Evolutionary conservation across 345 rosid species (phyloP).

Genomic region (Cochlearia excelsa): DNA sequence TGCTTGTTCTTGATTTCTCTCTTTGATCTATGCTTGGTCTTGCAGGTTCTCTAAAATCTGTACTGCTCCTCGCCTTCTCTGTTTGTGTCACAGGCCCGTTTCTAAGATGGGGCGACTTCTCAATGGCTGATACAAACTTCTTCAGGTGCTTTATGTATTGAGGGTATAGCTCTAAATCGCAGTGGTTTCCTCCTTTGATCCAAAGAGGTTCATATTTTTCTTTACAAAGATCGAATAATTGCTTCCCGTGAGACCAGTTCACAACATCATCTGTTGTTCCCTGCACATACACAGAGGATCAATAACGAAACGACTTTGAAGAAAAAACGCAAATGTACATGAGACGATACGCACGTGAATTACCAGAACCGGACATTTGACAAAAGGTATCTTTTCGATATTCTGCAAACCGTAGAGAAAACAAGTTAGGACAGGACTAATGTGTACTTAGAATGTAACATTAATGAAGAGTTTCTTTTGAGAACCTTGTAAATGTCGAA

Average conservation of each 20-base stretch:
- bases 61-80: conserved; percentile 58
- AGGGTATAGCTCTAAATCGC: conserved; percentile 78
- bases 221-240: conserved; percentile 75
- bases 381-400: conserved; percentile 72
- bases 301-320: conserved; percentile 1
- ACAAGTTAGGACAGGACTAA: no score
- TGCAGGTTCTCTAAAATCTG: conserved; percentile 57
- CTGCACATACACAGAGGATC: conserved; percentile 39
- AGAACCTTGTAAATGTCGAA: conserved; percentile 87
- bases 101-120: conserved; percentile 46
- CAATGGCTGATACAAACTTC: conserved; percentile 78
- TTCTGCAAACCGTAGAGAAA: conserved; percentile 50
- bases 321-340: background rate
- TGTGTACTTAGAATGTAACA: background rate
- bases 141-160: conserved; percentile 82
- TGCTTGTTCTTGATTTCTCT: conserved; percentile 61
- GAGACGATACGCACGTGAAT: conserved; percentile 60
- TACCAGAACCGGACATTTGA: conserved; percentile 72
- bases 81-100: conserved; percentile 32
- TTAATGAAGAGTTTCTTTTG: background rate
- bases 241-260: conserved; percentile 86
- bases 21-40: conserved; percentile 47
- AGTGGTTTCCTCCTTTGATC: conserved; percentile 92
- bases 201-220: conserved; percentile 91
- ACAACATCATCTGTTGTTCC: conserved; percentile 94